Conservation (phyloP, 75 land plant genomes). For the Adiantum capillusveneris region DNA sequence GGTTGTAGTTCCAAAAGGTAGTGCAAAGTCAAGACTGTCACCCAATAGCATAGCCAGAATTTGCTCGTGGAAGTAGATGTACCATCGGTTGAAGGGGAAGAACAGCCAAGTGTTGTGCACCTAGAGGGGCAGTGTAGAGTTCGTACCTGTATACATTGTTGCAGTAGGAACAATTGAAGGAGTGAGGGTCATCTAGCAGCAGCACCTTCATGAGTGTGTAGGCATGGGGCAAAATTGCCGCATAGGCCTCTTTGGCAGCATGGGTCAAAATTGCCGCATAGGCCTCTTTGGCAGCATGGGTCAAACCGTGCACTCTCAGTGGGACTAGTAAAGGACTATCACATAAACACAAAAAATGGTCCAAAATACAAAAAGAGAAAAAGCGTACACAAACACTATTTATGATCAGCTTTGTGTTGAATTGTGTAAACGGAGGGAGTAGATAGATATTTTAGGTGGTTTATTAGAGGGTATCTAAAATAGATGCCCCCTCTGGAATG, state of each 20-base stretch:
- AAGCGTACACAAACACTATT: too few relatives aligned
- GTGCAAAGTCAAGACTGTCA: slow-evolving; percentile 10
- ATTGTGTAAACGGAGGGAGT: too few relatives aligned
- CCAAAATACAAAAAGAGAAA: too few relatives aligned
- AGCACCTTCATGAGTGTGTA: slow-evolving; percentile 21
- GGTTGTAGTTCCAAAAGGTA: neutral
- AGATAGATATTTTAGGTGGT: too few relatives aligned
- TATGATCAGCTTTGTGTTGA: too few relatives aligned
- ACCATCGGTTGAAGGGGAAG: slow-evolving; percentile 12
- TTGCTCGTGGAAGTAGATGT: slow-evolving; percentile 16
- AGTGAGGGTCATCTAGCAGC: slow-evolving; percentile 21
- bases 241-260: slow-evolving; percentile 15
- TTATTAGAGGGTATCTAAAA: too few relatives aligned
- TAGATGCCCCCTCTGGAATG: too few relatives aligned
- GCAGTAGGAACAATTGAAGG: slow-evolving; percentile 27
- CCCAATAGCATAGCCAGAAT: slow-evolving; percentile 7
- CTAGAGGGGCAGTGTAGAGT: slow-evolving; percentile 21
- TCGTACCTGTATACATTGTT: slow-evolving; percentile 22
- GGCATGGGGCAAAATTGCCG: slow-evolving; percentile 22
- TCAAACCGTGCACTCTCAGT: too few relatives aligned
- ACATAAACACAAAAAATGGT: too few relatives aligned
- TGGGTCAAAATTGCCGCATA: too few relatives aligned
- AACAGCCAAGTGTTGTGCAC: slow-evolving; percentile 9
- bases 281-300: too few relatives aligned
- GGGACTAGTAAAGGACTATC: too few relatives aligned